phyloP scores from a whole-genome alignment of 2,329 filamentous ascomycete genomes.

The Penicillium concentricum region DNA sequence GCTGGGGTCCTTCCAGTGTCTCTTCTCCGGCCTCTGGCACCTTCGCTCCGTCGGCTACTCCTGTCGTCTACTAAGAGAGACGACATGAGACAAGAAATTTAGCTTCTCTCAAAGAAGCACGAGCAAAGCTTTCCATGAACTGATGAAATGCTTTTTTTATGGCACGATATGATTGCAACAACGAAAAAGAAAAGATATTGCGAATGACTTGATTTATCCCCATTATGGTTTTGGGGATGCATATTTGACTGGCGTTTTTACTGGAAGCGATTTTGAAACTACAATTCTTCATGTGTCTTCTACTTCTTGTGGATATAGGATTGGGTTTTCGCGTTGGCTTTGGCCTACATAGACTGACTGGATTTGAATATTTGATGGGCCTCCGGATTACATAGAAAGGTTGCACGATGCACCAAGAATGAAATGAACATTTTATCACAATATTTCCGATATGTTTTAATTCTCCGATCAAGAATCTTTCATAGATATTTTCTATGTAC shows the following conservation, averaged over 20 bases:
- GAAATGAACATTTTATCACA: not conserved
- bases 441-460: not conserved
- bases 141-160: slow-evolving; percentile 4
- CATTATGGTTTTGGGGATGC: not conserved
- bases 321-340: slow-evolving; percentile 7
- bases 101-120: not conserved
- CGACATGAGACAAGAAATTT: not conserved
- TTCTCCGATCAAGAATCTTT: not conserved
- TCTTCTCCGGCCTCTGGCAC: slow-evolving; percentile 16
- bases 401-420: slow-evolving; percentile 1
- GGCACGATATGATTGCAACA: slow-evolving; percentile 12
- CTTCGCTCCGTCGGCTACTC: slow-evolving; percentile 8
- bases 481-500: not conserved
- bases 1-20: slow-evolving; percentile 4
- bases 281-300: slow-evolving; percentile 10
- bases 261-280: not conserved
- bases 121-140: slow-evolving; percentile 5
- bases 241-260: slow-evolving; percentile 8
- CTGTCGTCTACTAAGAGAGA: slow-evolving; percentile 15
- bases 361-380: slow-evolving; percentile 8
- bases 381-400: slow-evolving; percentile 11
- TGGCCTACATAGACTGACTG: slow-evolving; percentile 21
- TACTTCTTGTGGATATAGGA: slow-evolving; percentile 10
- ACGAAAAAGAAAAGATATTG: not conserved
- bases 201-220: slow-evolving; percentile 4